A percentile compares a stretch with the other conserved stretches of the same genome.
Conservation (phyloP, 2,329 filamentous ascomycete species). For the Ophiostoma pallidulum region DNA sequence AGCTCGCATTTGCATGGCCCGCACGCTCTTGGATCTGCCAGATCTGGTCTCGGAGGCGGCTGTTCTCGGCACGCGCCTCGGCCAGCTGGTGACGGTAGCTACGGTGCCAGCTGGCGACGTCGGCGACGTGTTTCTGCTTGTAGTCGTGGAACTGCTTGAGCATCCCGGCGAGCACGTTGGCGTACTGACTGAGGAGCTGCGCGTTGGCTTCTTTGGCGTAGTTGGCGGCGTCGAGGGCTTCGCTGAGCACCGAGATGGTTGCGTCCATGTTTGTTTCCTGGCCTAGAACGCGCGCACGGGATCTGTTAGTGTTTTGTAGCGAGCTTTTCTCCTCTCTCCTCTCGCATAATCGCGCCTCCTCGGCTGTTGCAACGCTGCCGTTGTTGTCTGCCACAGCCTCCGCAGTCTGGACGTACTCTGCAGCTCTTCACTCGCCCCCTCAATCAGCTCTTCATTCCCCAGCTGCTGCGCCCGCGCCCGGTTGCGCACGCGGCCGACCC, state of each 20-base stretch:
- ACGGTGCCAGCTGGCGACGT: slow-evolving; percentile 55
- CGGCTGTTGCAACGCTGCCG: too few species aligned
- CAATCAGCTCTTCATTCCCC: slow-evolving; percentile 50
- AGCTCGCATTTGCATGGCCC: slow-evolving; percentile 44
- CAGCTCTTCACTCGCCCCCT: slow-evolving; percentile 45
- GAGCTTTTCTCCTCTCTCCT: neutral
- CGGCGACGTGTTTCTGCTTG: slow-evolving; percentile 52
- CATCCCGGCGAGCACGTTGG: slow-evolving; percentile 46
- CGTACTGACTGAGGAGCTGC: slow-evolving; percentile 48
- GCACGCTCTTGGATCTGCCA: slow-evolving; percentile 58
- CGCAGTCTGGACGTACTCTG: slow-evolving; percentile 34
- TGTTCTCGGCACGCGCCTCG: slow-evolving; percentile 55
- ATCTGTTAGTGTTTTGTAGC: slow-evolving; percentile 1
- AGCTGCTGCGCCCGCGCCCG: slow-evolving; percentile 43
- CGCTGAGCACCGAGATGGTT: slow-evolving; percentile 50
- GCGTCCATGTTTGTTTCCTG: slow-evolving; percentile 43
- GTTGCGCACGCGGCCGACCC: slow-evolving; percentile 51
- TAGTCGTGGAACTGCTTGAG: slow-evolving; percentile 57
- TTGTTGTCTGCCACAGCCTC: too few species aligned
- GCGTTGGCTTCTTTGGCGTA: slow-evolving; percentile 52
- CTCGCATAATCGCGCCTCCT: too few species aligned
- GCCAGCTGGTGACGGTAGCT: slow-evolving; percentile 57
- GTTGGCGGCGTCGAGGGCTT: slow-evolving; percentile 53
- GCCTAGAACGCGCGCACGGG: slow-evolving; percentile 27
- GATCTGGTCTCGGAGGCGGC: slow-evolving; percentile 53